Base-by-base conservation (phyloP, 768 basidiomycete species). In the Antrodiella citrinella region DNA sequence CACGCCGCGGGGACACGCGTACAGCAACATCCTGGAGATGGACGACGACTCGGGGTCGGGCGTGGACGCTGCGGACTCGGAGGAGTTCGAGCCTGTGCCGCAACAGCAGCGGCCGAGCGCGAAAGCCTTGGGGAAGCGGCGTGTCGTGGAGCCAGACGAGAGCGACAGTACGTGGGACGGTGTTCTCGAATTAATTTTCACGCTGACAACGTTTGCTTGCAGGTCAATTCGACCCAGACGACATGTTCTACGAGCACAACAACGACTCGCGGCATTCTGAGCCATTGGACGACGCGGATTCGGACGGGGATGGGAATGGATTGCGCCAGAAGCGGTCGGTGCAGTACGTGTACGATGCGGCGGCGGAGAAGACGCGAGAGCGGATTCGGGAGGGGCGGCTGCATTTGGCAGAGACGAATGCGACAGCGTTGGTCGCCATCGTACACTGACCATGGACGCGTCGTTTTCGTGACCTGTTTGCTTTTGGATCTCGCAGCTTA, bases 291-390 rank as follows among this genome's bases (percentile, higher is more conserved):
- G 49, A 51, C 3, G 49, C 63, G 11, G 76, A 81, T 40, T 77
- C 74, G 22, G 81, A 82, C 44, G 72, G 72, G 9, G 80, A 80
- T 20, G 66, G 12, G 59, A 59, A 7, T 53, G 15, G 42, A 45
- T 35, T 51, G 57, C 51, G 9, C 62, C 7, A 57, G 13, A 67
- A 64, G 58, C 65, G 65, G 35, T 77, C 80, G 2, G 73, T 80
- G 21, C 77, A 77, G 12, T 93, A 85, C 66, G 90, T 86, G n/a
- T 96, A 96, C 64, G 92, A 96, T 62, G 92, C 92, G 0, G 90
- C 84, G 4, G 90, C 90, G 21, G 91, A 95, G 64, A 77, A 87
- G 54, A 80, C 80, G 47, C 70, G 77, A 56, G 73, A 81, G 68
- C 71, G 79, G 50, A 70, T 85, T 48, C 67, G 68, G 51, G 73